A percentile compares a stretch with the other conserved stretches of the same genome.
These are phyloP conservation scores for Exobasidium rhododendri DNA, from an alignment of 1,284 basidiomycete genomes.

Conservation along the genomic window DNA sequence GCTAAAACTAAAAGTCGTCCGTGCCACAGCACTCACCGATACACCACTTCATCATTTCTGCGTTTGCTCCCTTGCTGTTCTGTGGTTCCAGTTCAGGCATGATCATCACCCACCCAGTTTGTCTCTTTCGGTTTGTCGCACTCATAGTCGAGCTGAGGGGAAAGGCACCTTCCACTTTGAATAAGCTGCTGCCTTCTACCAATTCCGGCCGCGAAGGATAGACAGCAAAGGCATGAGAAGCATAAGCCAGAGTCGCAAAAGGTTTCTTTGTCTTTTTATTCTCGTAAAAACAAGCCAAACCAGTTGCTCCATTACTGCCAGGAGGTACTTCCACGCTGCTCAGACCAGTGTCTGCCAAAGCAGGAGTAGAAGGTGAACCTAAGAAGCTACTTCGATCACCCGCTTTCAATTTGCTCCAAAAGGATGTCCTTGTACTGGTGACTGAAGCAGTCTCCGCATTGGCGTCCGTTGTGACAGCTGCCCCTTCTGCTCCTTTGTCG, in stretches of 20 bases:
- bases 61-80: constrained; percentile 64
- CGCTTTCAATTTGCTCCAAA: constrained; percentile 17
- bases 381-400: constrained; percentile 16
- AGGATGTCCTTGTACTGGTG: constrained; percentile 6
- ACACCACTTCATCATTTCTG: constrained; percentile 92
- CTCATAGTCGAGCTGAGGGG: constrained; percentile 37
- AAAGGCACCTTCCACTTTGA: constrained; percentile 52
- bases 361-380: constrained; percentile 13
- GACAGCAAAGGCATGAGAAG: constrained; percentile 47
- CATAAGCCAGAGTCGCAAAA: constrained; percentile 48
- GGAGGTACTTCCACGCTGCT: constrained; percentile 41
- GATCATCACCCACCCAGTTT: constrained; percentile 55
- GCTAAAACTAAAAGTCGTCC: not conserved
- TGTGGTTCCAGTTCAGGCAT: constrained; percentile 59
- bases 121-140: constrained; percentile 64
- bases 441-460: constrained; percentile 30
- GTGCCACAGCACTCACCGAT: constrained; percentile 63
- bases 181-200: constrained; percentile 50
- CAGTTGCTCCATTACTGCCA: constrained; percentile 42
- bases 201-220: constrained; percentile 52
- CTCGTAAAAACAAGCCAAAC: constrained; percentile 50
- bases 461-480: constrained; percentile 4
- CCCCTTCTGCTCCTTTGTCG: constrained; percentile 15
- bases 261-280: constrained; percentile 50
- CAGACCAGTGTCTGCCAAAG: constrained; percentile 19